These are phyloP conservation scores for Helenozyma baotianmanensis DNA, from an alignment of 805 yeast genomes.

Conservation along the genomic window DNA sequence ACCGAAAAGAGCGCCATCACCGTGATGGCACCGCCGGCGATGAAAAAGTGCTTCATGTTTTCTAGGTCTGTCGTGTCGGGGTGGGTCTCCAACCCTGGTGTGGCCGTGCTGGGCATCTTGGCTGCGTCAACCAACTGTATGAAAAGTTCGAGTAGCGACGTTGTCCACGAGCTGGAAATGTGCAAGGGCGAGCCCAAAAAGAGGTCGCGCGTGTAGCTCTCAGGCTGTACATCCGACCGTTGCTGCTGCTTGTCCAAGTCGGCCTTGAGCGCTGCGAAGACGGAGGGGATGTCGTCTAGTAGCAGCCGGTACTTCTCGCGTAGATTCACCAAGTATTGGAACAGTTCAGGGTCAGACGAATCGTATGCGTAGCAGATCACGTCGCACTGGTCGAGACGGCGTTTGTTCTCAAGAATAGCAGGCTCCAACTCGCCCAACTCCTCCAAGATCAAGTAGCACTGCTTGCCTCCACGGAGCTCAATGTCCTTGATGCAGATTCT, in stretches of 20 bases:
- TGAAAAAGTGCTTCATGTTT: slow-evolving; percentile 47
- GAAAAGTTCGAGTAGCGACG: slow-evolving; percentile 79
- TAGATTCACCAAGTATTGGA: slow-evolving; percentile 74
- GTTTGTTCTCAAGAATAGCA: slow-evolving; percentile 68
- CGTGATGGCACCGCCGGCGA: slow-evolving; percentile 68
- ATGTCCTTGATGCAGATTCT: slow-evolving; percentile 85
- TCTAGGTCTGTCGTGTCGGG: slow-evolving; percentile 55
- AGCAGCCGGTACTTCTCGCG: slow-evolving; percentile 53
- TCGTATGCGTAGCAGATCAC: slow-evolving; percentile 88
- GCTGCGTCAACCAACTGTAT: slow-evolving; percentile 89
- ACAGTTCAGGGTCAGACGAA: slow-evolving; percentile 93
- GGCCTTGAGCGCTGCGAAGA: slow-evolving; percentile 90
- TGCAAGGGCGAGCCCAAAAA: slow-evolving; percentile 80
- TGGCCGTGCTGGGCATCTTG: slow-evolving; percentile 66
- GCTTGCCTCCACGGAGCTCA: slow-evolving; percentile 92
- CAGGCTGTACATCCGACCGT: slow-evolving; percentile 80
- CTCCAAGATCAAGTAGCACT: slow-evolving; percentile 84
- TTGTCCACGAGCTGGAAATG: slow-evolving; percentile 84
- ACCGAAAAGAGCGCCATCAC: slow-evolving; percentile 59
- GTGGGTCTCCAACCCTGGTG: slow-evolving; percentile 63
- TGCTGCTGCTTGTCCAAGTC: slow-evolving; percentile 96
- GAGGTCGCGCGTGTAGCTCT: slow-evolving; percentile 67
- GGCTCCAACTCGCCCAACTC: slow-evolving; percentile 86
- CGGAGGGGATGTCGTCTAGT: slow-evolving; percentile 66
- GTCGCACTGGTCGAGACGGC: slow-evolving; percentile 78